Evolutionary conservation across 257 asterid genomes (phyloP), one percentile per base, ranked within the genome.

Genomic region (Avicennia marina): DNA sequence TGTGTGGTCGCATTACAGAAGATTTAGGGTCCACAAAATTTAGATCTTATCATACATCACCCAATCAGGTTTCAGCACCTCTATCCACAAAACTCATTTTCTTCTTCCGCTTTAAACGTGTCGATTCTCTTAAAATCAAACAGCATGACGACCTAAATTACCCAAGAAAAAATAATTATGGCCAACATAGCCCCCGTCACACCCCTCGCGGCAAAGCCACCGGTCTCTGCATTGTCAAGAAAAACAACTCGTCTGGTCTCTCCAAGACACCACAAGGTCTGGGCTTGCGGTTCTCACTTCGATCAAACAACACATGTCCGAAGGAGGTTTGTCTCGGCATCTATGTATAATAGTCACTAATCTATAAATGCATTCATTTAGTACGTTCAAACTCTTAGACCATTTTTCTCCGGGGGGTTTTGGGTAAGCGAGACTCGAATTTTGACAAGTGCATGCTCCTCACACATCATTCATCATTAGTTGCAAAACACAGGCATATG

Each of bases 21-120:
- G 48, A 22, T 15, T 15, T 41, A 7, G 75, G 84, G 69, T 59
- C 89, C 78, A 67, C 72, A 38, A 62, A 63, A 69, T 38, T 38
- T 48, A 73, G 67, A 70, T 75, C 86, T 88, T 88, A 85, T 82
- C 95, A 40, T 39, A 39, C 49, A 65, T 32, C 50, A 68, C 71
- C 96, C 95, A 88, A 88, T 85, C 68, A 76, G 54, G 46, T 38
- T 19, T 50, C 47, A 13, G 22, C 45, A 45, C 18, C 45, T 13
- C 65, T 63, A 76, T 72, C 74, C 73, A 52, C 56, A 64, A 19
- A 32, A 18, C 58, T 27, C 20, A 52, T 57, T 56, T 43, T 66
- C 38, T 47, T 22, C 44, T 31, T 63, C 24, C 67, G 55, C 72
- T n/a, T 56, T 63, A 45, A 73, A 64, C 60, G 11, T 61, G 69